Percentiles rank a stretch among this genome's conserved stretches.
Conservation (phyloP, 257 asterid species). For the Ajuga chamaepitys region DNA sequence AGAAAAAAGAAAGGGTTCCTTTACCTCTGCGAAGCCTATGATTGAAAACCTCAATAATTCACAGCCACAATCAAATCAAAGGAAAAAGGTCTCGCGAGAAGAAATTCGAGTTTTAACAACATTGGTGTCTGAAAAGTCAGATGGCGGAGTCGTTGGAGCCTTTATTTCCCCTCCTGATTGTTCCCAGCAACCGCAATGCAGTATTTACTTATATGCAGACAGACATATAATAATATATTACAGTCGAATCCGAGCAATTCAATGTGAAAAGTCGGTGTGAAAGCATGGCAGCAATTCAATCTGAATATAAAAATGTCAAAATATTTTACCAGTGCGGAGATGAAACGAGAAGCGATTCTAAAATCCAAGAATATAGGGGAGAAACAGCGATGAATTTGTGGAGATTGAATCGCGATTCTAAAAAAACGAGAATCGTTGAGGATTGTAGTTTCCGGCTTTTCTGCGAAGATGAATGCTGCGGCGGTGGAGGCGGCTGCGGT, state of each 20-base stretch:
- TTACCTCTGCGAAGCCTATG: constrained; percentile 14
- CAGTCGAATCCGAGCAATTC: not conserved
- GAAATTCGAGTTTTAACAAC: constrained; percentile 20
- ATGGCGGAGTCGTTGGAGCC: constrained; percentile 23
- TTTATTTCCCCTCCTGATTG: not conserved
- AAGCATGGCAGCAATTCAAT: not conserved
- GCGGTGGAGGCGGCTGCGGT: too few species aligned
- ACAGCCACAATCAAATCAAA: constrained; percentile 19
- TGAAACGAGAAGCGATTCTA: too few species aligned
- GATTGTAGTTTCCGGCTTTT: too few species aligned
- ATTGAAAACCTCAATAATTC: constrained; percentile 22
- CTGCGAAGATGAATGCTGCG: too few species aligned
- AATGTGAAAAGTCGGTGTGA: constrained; percentile 1
- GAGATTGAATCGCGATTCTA: too few species aligned
- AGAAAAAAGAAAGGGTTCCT: not conserved
- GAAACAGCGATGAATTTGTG: too few species aligned
- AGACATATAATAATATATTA: too few species aligned
- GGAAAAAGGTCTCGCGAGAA: constrained; percentile 8
- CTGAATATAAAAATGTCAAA: too few species aligned
- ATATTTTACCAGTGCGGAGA: too few species aligned
- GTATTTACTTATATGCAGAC: too few species aligned
- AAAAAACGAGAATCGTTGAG: too few species aligned
- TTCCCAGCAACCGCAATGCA: constrained; percentile 1
- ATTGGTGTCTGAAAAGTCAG: constrained; percentile 35
- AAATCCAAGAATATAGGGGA: too few species aligned